A percentile compares a stretch with the other conserved stretches of the same genome.
phyloP scores from a whole-genome alignment of 257 asterid genomes.

The Fraxinus anomala region DNA sequence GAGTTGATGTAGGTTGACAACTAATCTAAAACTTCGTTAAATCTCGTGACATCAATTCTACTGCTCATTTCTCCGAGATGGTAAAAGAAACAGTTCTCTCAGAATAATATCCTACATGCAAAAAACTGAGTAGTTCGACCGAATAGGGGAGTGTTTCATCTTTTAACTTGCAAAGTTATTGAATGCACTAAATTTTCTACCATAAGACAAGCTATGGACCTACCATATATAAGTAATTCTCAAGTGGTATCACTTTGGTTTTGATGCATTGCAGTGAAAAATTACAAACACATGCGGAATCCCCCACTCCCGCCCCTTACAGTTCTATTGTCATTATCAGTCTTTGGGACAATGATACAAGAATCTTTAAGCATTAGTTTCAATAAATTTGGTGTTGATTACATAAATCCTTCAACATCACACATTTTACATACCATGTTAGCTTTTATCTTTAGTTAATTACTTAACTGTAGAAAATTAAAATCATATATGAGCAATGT shows the following conservation, averaged over 20 bases:
- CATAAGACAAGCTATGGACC: neutral
- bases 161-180: neutral
- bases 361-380: conserved; percentile 25
- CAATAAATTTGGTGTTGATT: neutral
- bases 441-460: neutral
- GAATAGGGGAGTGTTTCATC: neutral
- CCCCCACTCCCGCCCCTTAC: conserved; percentile 36
- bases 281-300: conserved; percentile 26
- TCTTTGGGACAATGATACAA: conserved; percentile 48
- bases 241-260: conserved; percentile 31
- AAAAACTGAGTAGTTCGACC: neutral
- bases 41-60: conserved; percentile 18
- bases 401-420: neutral
- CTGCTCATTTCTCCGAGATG: conserved; percentile 24
- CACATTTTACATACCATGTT: no score
- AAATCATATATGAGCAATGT: conserved; percentile 33
- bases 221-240: conserved; percentile 18
- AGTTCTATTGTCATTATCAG: conserved; percentile 52
- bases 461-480: conserved; percentile 23
- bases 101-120: neutral
- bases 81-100: neutral
- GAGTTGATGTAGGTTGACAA: neutral
- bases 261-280: conserved; percentile 33
- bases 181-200: neutral
- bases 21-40: neutral